Conservation (phyloP, 1,284 basidiomycete species). For the Cryptococcus depauperatus region DNA sequence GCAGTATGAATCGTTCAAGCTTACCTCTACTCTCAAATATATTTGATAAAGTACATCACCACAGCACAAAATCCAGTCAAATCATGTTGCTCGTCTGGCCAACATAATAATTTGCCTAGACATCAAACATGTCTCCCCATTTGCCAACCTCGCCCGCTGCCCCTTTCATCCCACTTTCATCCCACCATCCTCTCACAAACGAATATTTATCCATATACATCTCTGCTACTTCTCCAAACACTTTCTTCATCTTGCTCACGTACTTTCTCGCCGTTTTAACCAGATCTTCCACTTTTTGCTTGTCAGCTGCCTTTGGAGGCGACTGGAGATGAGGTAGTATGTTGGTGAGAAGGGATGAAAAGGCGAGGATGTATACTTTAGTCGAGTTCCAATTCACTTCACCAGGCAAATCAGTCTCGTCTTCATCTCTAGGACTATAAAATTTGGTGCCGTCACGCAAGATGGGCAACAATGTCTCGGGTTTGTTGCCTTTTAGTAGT, state of each 20-base stretch:
- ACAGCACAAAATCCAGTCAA: too few species aligned
- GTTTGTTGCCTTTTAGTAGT: conserved; percentile 8
- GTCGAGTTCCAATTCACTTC: conserved; percentile 24
- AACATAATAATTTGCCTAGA: too few species aligned
- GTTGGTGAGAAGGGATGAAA: conserved; percentile 15
- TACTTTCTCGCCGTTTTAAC: conserved; percentile 20
- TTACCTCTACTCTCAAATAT: too few species aligned
- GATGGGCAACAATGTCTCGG: conserved; percentile 8
- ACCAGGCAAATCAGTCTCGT: not conserved
- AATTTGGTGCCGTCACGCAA: conserved; percentile 12
- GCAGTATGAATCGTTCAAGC: too few species aligned
- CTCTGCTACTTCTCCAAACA: conserved; percentile 29
- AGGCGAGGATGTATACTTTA: conserved; percentile 15
- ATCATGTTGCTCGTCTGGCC: too few species aligned
- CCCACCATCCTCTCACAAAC: conserved; percentile 31
- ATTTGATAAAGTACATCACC: too few species aligned
- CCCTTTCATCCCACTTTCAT: conserved; percentile 26
- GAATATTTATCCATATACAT: conserved; percentile 31
- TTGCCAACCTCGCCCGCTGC: conserved; percentile 26
- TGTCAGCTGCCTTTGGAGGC: not conserved
- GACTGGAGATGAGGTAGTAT: conserved; percentile 16
- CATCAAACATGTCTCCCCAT: conserved; percentile 30
- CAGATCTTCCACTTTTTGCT: conserved; percentile 16
- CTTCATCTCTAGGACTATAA: conserved; percentile 8
- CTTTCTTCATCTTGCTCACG: conserved; percentile 31